Evolutionary conservation across 2,329 filamentous ascomycete genomes (phyloP), one percentile per base, ranked within the genome.

Genomic region (Colletotrichum zoysiae): DNA sequence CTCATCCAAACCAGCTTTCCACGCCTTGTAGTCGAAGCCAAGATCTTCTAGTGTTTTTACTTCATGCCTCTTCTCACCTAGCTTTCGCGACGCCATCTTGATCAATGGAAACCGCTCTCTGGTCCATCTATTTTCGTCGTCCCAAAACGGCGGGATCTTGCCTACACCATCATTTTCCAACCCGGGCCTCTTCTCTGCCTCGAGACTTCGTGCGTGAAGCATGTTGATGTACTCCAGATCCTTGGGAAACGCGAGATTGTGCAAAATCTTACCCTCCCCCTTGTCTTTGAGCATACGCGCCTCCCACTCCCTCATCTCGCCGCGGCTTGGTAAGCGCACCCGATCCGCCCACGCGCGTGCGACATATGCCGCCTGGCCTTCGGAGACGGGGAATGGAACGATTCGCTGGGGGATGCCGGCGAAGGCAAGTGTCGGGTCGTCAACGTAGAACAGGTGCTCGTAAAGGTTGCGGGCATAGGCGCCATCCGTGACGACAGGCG

Each of bases 311-410:
- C 83, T 77, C 92, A 94, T 94, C 33, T 87, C 86, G 0, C 77
- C 69, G 1, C 78, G 76, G 0, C 84, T 76, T 0, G 92, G 92
- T 0, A 93, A 80, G 0, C 76, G 62, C 0, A 94, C 80, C 0
- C 91, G 85, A 0, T 88, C 88, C 0, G 91, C 87, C 83, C 90
- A 93, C 0, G 93, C 85, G 1, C 92, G 86, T 0, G 92, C 88
- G 20, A 94, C 83, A 1, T 91, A 87, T 0, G 91, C 89, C 2
- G 87, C 86, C 77, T 95, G 92, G 1, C 87, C 90, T 79, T 95
- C 92, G 0, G 90, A 87, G 8, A 93, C 78, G 0, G 91, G 90
- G 74, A 95, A 94, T 0, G 93, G 93, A 3, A 94, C 90, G 35
- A 94, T 86, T 61, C 90, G 89, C 75, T 92, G 90, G 4, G 89